Percentiles rank a stretch among this genome's conserved stretches.
These are phyloP conservation scores for Colletotrichum tabaci DNA, from an alignment of 2,329 filamentous ascomycete species.

Conservation along the genomic window DNA sequence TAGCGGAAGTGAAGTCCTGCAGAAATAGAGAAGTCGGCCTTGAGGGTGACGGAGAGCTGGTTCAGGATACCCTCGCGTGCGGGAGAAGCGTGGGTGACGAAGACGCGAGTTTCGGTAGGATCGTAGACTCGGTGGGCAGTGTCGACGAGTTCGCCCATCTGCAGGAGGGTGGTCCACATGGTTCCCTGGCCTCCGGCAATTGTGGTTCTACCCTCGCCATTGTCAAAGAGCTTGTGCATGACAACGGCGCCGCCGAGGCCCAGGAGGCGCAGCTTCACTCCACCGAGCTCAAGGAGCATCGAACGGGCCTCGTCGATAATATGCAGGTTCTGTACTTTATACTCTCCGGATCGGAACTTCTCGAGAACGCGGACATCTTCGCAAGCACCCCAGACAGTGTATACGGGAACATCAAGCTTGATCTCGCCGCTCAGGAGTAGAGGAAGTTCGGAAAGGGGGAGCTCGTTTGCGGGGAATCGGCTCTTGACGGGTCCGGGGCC, in stretches of 20 bases:
- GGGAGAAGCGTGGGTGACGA: conserved; percentile 96
- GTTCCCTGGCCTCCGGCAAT: conserved; percentile 98
- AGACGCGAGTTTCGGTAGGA: conserved; percentile 95
- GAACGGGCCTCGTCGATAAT: conserved; percentile 99
- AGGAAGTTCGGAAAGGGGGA: conserved; percentile 93
- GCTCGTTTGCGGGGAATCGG: conserved; percentile 84
- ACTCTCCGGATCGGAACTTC: conserved; percentile 97
- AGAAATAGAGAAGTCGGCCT: conserved; percentile 98
- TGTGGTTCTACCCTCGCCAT: conserved; percentile 96
- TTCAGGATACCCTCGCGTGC: conserved; percentile 97
- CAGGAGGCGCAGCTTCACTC: conserved; percentile 94
- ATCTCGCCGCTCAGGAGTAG: conserved; percentile 89
- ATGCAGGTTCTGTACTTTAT: conserved; percentile 97
- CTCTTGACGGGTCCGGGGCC: conserved; percentile 87
- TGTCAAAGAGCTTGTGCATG: conserved; percentile 99
- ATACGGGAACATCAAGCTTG: conserved; percentile 95
- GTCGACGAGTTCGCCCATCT: conserved; percentile 98
- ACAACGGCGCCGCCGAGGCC: conserved; percentile 96
- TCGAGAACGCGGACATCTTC: conserved; percentile 98
- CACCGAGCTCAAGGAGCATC: conserved; percentile 92
- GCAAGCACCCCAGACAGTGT: conserved; percentile 99
- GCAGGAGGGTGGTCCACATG: conserved; percentile 98
- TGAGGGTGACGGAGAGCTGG: conserved; percentile 96
- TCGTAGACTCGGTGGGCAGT: conserved; percentile 99
- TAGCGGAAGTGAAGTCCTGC: conserved; percentile 98